Evolutionary conservation across 1,284 basidiomycete genomes (phyloP), one percentile per base, ranked within the genome.

Genomic region (Cutaneotrichosporon sp.): DNA sequence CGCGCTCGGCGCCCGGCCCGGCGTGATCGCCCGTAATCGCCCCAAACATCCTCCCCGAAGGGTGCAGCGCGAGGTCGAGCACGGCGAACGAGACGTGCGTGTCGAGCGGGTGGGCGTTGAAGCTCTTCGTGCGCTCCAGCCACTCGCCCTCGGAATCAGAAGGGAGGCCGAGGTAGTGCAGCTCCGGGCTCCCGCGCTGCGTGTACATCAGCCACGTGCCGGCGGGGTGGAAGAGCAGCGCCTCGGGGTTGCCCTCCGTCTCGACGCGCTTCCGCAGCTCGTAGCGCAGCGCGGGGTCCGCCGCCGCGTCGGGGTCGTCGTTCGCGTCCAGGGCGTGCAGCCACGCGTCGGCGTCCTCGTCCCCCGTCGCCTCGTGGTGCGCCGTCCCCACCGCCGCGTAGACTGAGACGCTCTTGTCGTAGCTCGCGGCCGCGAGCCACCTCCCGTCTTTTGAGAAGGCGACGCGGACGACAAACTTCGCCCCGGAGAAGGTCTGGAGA

Each of bases 21-120:
- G 73, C 67, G 56, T 79, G 78, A 69, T 81, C 79, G 7, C 79
- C 79, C 10, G 79, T 80, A 55, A 77, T 72, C 53, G 76, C 77
- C 8, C 77, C 78, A 3, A 81, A 57, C n/a, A 79, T 60, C 36
- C 69, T 69, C 0, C 75, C 75, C 1, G 69, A 70, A 0, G 80
- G 80, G 60, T 81, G 77, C 2, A 80, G 55, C 0, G 75, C 73
- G 58, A 81, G 62, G 65, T 82, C 91, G 86, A 82, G 91, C 75
- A 73, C 90, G 84, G 64, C 90, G 83, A 81, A 81, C 22, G 74
- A 77, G 43, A 79, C 69, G 59, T 79, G 78, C 14, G 69, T 73
- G 59, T 79, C 77, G 59, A 73, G 64, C 8, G 78, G 73, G 47
- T 77, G 74, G 10, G 74, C 70, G 59, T 80, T 80, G 71, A 80